These are phyloP conservation scores for Exophiala oligosperma DNA, from an alignment of 2,329 filamentous ascomycete species.

Conservation along the genomic window DNA sequence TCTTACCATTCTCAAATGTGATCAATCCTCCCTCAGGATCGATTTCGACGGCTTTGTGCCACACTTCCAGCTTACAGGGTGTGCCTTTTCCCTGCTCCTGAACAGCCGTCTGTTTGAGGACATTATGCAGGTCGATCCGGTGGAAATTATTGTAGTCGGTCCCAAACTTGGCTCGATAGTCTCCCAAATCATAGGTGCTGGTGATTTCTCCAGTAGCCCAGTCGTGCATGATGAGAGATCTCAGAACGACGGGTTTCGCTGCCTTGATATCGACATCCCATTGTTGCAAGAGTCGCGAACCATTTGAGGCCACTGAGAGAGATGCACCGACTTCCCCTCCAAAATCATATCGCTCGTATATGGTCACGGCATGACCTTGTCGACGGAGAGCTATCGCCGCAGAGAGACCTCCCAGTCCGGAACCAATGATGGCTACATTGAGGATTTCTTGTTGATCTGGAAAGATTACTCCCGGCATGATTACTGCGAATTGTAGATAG, in stretches of 20 bases:
- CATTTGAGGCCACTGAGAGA: slow-evolving; percentile 35
- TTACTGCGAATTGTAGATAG: too few relatives aligned
- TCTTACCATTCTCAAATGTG: slow-evolving; percentile 33
- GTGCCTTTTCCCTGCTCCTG: slow-evolving; percentile 24
- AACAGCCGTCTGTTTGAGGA: slow-evolving; percentile 36
- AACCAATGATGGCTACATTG: slow-evolving; percentile 29
- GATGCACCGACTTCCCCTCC: slow-evolving; percentile 35
- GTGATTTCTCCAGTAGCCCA: slow-evolving; percentile 31
- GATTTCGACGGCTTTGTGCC: slow-evolving; percentile 30
- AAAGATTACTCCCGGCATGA: too few relatives aligned
- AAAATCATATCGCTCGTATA: slow-evolving; percentile 35
- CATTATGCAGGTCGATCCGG: slow-evolving; percentile 43
- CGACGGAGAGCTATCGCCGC: slow-evolving; percentile 36
- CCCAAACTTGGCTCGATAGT: slow-evolving; percentile 28
- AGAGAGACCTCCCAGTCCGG: slow-evolving; percentile 35
- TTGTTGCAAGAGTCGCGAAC: slow-evolving; percentile 29
- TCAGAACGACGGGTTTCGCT: slow-evolving; percentile 31
- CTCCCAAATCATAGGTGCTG: slow-evolving; percentile 10
- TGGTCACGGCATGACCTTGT: slow-evolving; percentile 35
- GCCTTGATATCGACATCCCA: slow-evolving; percentile 32
- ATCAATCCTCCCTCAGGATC: slow-evolving; percentile 31
- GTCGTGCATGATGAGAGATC: slow-evolving; percentile 35
- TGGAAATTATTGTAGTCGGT: slow-evolving; percentile 35
- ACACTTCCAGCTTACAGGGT: slow-evolving; percentile 25
- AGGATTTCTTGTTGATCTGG: not conserved